A percentile compares a stretch with the other conserved stretches of the same genome.
Evolutionary conservation across 352 stramenopile species (phyloP).

Genomic region (Aphanomyces cochlioides): DNA sequence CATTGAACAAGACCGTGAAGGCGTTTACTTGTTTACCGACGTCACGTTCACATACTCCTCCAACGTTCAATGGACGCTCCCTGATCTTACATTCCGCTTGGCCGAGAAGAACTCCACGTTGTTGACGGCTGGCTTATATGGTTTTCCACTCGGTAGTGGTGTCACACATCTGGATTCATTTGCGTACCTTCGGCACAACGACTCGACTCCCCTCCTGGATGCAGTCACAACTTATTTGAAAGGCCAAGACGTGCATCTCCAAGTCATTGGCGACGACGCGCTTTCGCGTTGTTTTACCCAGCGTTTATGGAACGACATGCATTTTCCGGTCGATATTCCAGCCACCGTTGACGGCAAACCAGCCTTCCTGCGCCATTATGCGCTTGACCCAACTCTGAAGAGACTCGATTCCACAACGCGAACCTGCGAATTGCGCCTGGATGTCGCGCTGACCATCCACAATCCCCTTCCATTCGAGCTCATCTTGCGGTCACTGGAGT

Average conservation of each 20-base stretch:
- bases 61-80: slow-evolving; percentile 68
- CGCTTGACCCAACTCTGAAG: slow-evolving; percentile 58
- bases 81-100: slow-evolving; percentile 57
- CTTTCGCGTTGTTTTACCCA: slow-evolving; percentile 58
- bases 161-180: slow-evolving; percentile 79
- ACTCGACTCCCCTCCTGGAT: slow-evolving; percentile 56
- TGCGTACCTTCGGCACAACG: slow-evolving; percentile 57
- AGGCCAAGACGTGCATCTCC: slow-evolving; percentile 56
- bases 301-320: slow-evolving; percentile 58
- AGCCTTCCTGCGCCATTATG: slow-evolving; percentile 59
- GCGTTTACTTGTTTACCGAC: slow-evolving; percentile 79
- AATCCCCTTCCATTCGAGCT: slow-evolving; percentile 79
- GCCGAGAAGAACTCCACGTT: slow-evolving; percentile 41
- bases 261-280: slow-evolving; percentile 51
- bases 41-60: slow-evolving; percentile 68
- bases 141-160: slow-evolving; percentile 60
- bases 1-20: slow-evolving; percentile 47
- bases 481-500: slow-evolving; percentile 59
- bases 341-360: slow-evolving; percentile 71
- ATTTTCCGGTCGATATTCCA: slow-evolving; percentile 57
- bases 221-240: slow-evolving; percentile 71
- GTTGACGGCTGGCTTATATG: slow-evolving; percentile 61
- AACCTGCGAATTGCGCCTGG: slow-evolving; percentile 65
- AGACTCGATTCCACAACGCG: slow-evolving; percentile 66
- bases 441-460: slow-evolving; percentile 68